phyloP scores from a whole-genome alignment of 495 filamentous ascomycete species.

The Terfezia claveryi region DNA sequence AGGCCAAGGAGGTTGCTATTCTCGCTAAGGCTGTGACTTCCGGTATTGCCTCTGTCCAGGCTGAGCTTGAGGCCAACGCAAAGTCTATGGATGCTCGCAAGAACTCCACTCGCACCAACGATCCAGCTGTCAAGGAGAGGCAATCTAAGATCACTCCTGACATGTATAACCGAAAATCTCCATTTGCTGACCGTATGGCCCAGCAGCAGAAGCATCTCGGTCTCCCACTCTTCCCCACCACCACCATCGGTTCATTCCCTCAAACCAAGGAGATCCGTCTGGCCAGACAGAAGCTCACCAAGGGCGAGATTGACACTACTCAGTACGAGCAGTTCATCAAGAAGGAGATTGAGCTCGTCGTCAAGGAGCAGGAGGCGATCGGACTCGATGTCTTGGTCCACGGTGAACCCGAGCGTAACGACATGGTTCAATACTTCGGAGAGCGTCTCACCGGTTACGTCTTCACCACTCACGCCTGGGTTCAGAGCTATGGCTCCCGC shows the following conservation, averaged over 20 bases:
- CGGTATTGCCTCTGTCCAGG: slow-evolving; percentile 63
- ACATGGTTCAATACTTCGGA: slow-evolving; percentile 99
- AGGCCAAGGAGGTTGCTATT: slow-evolving; percentile 69
- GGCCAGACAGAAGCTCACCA: slow-evolving; percentile 90
- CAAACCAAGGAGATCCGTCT: slow-evolving; percentile 97
- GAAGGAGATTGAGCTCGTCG: slow-evolving; percentile 79
- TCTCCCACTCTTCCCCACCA: slow-evolving; percentile 93
- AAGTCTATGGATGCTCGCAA: slow-evolving; percentile 73
- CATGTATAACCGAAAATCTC: slow-evolving; percentile 78
- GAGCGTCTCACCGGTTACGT: slow-evolving; percentile 89
- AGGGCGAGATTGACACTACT: slow-evolving; percentile 75
- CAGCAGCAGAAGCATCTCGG: slow-evolving; percentile 71
- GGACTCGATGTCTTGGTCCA: slow-evolving; percentile 91
- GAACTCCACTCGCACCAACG: slow-evolving; percentile 81
- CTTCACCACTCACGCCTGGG: slow-evolving; percentile 98
- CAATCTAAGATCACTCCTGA: slow-evolving; percentile 63
- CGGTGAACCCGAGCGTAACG: slow-evolving; percentile 97
- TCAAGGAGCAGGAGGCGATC: slow-evolving; percentile 95
- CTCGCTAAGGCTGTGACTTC: slow-evolving; percentile 93
- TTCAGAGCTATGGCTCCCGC: slow-evolving; percentile 92
- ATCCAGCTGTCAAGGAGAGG: slow-evolving; percentile 85
- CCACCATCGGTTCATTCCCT: slow-evolving; percentile 97
- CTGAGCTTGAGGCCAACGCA: slow-evolving; percentile 75
- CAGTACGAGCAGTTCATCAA: slow-evolving; percentile 97
- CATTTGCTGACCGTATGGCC: slow-evolving; percentile 59